A percentile compares a stretch with the other conserved stretches of the same genome.
These are phyloP conservation scores for Zoysia japonica DNA, from an alignment of 176 grass and related monocot species.

Conservation along the genomic window DNA sequence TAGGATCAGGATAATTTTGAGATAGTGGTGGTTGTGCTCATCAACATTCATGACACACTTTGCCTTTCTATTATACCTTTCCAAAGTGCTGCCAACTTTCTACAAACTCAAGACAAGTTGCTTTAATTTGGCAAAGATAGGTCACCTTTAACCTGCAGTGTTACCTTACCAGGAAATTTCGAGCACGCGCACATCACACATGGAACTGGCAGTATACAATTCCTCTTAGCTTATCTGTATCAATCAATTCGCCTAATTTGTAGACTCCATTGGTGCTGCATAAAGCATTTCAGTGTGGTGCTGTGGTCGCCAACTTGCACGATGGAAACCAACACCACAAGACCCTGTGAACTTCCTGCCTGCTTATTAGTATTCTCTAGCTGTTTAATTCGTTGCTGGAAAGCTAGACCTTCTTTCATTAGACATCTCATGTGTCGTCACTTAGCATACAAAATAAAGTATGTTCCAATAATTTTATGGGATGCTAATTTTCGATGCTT, in stretches of 20 bases:
- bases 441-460: neutral
- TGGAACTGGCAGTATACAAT: neutral
- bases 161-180: slow-evolving; percentile 42
- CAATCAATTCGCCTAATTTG: neutral
- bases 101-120: slow-evolving; percentile 54
- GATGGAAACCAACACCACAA: slow-evolving; percentile 35
- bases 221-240: slow-evolving; percentile 26
- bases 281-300: slow-evolving; percentile 49
- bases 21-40: slow-evolving; percentile 37
- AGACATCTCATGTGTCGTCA: neutral
- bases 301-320: slow-evolving; percentile 17
- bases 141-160: slow-evolving; percentile 16
- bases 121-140: slow-evolving; percentile 41
- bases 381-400: slow-evolving; percentile 11
- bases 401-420: neutral
- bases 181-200: slow-evolving; percentile 22
- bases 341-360: slow-evolving; percentile 3
- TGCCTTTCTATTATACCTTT: slow-evolving; percentile 47
- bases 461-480: too few species aligned
- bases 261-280: slow-evolving; percentile 34
- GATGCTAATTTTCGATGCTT: too few species aligned
- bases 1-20: slow-evolving; percentile 42
- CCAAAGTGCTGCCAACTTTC: slow-evolving; percentile 52
- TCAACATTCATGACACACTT: slow-evolving; percentile 39
- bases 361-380: slow-evolving; percentile 20